Evolutionary conservation across 2,329 filamentous ascomycete species (phyloP), one percentile per base, ranked within the genome.

Genomic region (Aspergillus ruber): DNA sequence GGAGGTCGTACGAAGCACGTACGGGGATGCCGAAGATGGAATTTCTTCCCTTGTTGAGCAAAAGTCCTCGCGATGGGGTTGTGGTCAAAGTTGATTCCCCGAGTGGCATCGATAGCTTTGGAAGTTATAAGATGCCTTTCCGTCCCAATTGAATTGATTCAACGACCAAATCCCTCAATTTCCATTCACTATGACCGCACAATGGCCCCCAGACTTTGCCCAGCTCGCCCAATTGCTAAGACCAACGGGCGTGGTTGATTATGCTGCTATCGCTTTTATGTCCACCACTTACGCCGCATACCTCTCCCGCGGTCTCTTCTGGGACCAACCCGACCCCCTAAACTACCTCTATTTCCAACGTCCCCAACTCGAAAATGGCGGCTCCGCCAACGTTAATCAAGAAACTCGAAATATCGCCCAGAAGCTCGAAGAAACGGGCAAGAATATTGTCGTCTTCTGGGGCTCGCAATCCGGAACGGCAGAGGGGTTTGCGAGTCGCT

Each of bases 401-500:
- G 64, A 65, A 32, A 76, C 74, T 0, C 67, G 74, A 39, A 70
- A 79, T 50, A 71, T 79, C 49, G 70, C 71, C 0, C 63, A 72
- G 47, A 70, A 68, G 40, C 55, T 75, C 9, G 61, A 66, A 25
- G 67, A 75, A 48, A 62, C 65, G 1, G 59, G 59, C 13, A 59
- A 62, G 74, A 93, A 95, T 72, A 90, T 88, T 62, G 83, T 95
- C 54, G 82, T 95, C 60, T 93, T 96, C 75, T 96, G 94, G 69
- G 90, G 90, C 55, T 95, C 90, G 20, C 90, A 96, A 74, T 95
- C 90, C 13, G 90, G 90, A 55, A 96, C 90, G 20, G 90, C 90
- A 39, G 90, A 96, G 73, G 89, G 95, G 65, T 95, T 95, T 64
- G 90, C 90, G 55, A 89, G 88, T 13, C 82, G 90, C 56, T 76